Evolutionary conservation across 257 asterid species (phyloP).

Genomic region (Nicotiana obtusifolia): DNA sequence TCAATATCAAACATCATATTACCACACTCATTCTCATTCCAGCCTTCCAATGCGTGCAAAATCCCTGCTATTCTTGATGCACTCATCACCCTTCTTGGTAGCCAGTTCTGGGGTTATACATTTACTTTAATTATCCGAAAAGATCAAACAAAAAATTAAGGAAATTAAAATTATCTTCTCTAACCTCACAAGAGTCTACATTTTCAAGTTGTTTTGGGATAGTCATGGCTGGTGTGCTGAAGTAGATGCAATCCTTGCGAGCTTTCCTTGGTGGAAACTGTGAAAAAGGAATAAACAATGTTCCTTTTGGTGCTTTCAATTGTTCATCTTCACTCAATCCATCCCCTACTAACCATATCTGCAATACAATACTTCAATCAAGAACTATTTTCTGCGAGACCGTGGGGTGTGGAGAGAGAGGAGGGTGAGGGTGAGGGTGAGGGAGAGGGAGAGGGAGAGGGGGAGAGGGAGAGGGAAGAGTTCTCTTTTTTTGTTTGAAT

Average conservation of each 20-base stretch:
- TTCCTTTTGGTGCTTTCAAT: no score
- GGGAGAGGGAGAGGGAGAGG: no score
- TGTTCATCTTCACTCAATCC: neutral
- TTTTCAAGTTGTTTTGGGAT: constrained; percentile 34
- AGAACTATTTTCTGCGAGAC: neutral
- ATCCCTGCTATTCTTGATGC: constrained; percentile 73
- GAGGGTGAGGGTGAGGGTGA: no score
- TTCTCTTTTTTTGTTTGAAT: neutral
- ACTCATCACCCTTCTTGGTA: constrained; percentile 78
- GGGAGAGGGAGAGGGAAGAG: no score
- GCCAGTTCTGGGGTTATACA: constrained; percentile 63
- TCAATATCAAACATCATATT: constrained; percentile 45
- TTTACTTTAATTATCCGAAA: neutral
- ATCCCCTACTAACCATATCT: constrained; percentile 40
- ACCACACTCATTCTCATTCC: constrained; percentile 82
- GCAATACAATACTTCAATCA: neutral
- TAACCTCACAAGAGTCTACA: constrained; percentile 42
- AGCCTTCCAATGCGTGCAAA: constrained; percentile 60
- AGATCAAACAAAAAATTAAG: neutral
- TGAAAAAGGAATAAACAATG: no score
- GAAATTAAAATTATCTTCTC: neutral
- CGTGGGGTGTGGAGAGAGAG: no score
- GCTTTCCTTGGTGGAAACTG: no score
- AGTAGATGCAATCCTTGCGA: no score
- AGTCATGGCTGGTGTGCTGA: constrained; percentile 33